Evolutionary conservation across 441 rosid species (phyloP).

Genomic region (Populus hybrid): DNA sequence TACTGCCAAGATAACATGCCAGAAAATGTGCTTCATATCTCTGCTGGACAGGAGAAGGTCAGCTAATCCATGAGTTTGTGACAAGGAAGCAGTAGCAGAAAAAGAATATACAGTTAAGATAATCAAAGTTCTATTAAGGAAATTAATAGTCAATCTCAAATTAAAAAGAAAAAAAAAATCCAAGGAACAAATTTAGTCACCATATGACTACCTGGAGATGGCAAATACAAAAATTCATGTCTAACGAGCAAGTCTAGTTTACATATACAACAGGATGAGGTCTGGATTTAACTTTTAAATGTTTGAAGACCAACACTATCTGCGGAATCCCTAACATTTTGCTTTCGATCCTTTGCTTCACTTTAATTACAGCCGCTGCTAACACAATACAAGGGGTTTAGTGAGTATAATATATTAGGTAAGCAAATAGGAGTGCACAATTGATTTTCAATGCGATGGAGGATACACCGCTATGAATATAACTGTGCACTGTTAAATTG

Average conservation of each 20-base stretch:
- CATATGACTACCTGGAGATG: slow-evolving; percentile 14
- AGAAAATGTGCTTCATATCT: neutral
- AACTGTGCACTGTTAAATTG: neutral
- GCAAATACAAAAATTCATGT: slow-evolving; percentile 18
- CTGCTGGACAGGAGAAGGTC: neutral
- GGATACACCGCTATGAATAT: neutral
- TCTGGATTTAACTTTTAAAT: slow-evolving; percentile 19
- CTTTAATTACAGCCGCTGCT: slow-evolving; percentile 16
- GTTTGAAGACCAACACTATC: slow-evolving; percentile 8
- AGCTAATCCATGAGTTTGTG: neutral
- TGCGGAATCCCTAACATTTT: neutral
- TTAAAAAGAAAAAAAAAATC: neutral
- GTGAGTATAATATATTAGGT: neutral
- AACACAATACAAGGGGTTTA: neutral
- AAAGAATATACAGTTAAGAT: neutral
- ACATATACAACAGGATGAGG: slow-evolving; percentile 21
- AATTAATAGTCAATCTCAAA: neutral
- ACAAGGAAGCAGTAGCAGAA: neutral
- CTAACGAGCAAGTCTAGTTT: slow-evolving; percentile 23
- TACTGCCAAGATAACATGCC: neutral
- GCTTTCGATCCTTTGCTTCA: slow-evolving; percentile 12
- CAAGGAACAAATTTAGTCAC: neutral
- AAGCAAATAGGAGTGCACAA: neutral
- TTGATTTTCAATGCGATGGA: neutral
- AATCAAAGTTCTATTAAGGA: neutral